Evolutionary conservation across 139 green algal species (phyloP).

Genomic region (Tetradesmus lagerheimii): DNA sequence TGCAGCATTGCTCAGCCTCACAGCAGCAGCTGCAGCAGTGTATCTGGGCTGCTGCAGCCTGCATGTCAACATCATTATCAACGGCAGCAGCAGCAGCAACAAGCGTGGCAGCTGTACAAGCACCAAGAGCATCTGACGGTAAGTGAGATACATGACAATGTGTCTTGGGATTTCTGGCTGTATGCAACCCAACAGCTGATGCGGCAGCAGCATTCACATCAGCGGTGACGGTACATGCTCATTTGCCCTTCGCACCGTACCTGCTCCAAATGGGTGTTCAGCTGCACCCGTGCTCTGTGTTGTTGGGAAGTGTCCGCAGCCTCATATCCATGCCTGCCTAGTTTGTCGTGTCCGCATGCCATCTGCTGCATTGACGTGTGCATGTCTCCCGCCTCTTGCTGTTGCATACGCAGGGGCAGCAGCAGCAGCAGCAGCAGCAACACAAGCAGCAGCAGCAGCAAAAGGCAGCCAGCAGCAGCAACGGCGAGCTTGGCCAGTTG

Average conservation of each 20-base stretch:
- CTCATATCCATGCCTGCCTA: too few species aligned
- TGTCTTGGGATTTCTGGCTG: too few species aligned
- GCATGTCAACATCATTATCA: background rate
- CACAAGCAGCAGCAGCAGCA: background rate
- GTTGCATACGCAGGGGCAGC: background rate
- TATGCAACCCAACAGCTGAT: too few species aligned
- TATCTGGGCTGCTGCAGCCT: conserved; percentile 12
- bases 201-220: too few species aligned
- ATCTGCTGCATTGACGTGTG: background rate
- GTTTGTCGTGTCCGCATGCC: too few species aligned
- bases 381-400: background rate
- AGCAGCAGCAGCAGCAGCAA: background rate
- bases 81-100: background rate
- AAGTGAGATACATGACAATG: background rate
- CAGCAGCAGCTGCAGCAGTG: conserved; percentile 1
- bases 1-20: background rate
- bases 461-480: conserved; percentile 1
- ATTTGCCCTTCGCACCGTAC: too few species aligned
- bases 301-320: background rate
- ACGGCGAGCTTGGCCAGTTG: background rate
- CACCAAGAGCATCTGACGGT: background rate
- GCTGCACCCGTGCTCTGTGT: too few species aligned
- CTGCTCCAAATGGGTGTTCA: too few species aligned
- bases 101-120: background rate
- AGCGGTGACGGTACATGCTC: too few species aligned